Base-by-base conservation (phyloP, 1,284 basidiomycete genomes). In the Paramarasmius palmivorus region DNA sequence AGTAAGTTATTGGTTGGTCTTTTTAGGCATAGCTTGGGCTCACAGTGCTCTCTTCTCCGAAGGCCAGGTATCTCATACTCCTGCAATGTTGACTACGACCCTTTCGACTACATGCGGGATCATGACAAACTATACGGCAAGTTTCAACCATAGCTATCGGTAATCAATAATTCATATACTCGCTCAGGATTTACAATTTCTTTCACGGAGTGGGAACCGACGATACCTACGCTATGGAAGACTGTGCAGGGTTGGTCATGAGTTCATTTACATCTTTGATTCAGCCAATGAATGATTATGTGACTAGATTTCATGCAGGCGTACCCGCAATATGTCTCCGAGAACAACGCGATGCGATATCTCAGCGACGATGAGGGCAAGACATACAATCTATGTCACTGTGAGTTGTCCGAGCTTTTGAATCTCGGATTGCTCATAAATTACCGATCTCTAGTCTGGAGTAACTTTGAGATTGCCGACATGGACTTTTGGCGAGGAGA, bases 391-490 rank as follows among this genome's bases (percentile, higher is more conserved):
- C 72, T 85, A 37, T 95, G 91, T 64, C 92, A 93, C 63, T 93
- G 87, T 85, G 67, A 69, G 87, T 66, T 59, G 35, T 41, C 54
- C 32, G 5, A 10, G 36, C 20, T 37, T 29, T 32, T 14, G 17
- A 19, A 49, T 38, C 52, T 32, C 25, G 40, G 26, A 23, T 5
- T 23, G 8, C 20, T 7, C 25, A 2, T 26, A n/a, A 1, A 4
- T 23, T 29, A 8, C 26, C 17, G 8, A 3, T 42, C 7, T 23
- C 9, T 20, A 89, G 87, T 84, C 67, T 92, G 89, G 88, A 86
- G 81, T 62, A 92, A 92, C 68, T 92, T 93, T 61, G 93, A 95
- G 67, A 92, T 95, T 49, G 92, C 86, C 7, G 79, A 87, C 64
- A 79, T 88, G 77, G 81, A 88, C 59, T 93, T 95, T 65, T 93